Evolutionary conservation across 208 protist species (phyloP).

Genomic region (Trichomonas gallinae): DNA sequence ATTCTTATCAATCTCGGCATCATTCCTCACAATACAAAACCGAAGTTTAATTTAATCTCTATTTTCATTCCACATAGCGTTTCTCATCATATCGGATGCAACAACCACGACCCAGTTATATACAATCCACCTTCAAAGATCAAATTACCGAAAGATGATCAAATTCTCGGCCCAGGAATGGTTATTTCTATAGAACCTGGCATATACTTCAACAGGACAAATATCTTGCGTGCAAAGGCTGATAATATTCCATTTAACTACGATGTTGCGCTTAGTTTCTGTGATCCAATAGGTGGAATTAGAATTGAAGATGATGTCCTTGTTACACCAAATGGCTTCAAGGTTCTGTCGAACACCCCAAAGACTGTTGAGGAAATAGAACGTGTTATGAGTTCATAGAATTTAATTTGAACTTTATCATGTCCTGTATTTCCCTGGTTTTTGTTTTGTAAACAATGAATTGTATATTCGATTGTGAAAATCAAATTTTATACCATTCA

Average conservation of each 20-base stretch:
- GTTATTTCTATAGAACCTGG: slow-evolving; percentile 53
- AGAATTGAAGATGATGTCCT: slow-evolving; percentile 40
- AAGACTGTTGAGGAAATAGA: slow-evolving; percentile 34
- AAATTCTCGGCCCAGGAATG: slow-evolving; percentile 37
- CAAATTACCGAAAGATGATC: background rate
- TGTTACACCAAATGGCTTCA: slow-evolving; percentile 29
- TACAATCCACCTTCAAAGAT: slow-evolving; percentile 30
- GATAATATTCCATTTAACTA: slow-evolving; percentile 17
- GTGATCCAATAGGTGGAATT: slow-evolving; percentile 27
- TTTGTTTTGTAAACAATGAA: too few relatives aligned
- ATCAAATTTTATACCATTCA: too few relatives aligned
- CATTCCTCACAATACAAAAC: background rate
- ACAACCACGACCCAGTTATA: background rate
- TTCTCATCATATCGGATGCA: background rate
- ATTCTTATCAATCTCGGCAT: background rate
- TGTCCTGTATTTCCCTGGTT: too few relatives aligned
- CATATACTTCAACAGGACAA: slow-evolving; percentile 46
- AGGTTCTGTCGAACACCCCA: slow-evolving; percentile 32
- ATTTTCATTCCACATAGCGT: background rate
- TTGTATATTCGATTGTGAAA: too few relatives aligned
- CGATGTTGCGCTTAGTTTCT: background rate
- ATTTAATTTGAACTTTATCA: too few relatives aligned
- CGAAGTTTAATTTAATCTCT: background rate
- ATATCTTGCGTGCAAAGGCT: slow-evolving; percentile 29
- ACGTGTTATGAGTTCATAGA: slow-evolving; percentile 34